Conservation (phyloP, 1,284 basidiomycete species). For the Marasmius oreades region DNA sequence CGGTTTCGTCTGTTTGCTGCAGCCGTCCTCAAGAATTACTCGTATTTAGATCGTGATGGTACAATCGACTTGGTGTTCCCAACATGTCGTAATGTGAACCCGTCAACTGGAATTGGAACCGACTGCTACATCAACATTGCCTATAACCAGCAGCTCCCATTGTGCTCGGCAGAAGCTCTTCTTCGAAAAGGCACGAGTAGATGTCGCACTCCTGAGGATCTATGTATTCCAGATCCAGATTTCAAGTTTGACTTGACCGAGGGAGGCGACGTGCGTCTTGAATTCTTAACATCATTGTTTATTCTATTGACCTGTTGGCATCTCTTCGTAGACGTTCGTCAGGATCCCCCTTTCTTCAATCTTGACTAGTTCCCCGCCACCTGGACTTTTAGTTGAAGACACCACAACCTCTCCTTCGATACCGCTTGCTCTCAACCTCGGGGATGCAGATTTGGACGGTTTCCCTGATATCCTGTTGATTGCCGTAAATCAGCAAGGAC, state of each 20-base stretch:
- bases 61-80: slow-evolving; percentile 95
- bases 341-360: slow-evolving; percentile 66
- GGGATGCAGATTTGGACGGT: slow-evolving; percentile 93
- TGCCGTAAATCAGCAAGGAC: slow-evolving; percentile 36
- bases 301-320: slow-evolving; percentile 6
- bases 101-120: slow-evolving; percentile 63
- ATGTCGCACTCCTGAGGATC: slow-evolving; percentile 76
- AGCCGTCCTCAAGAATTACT: slow-evolving; percentile 3
- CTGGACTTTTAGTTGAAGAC: slow-evolving; percentile 67
- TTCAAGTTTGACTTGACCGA: slow-evolving; percentile 77
- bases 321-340: slow-evolving; percentile 51
- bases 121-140: slow-evolving; percentile 88
- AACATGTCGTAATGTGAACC: slow-evolving; percentile 72
- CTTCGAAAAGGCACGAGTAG: slow-evolving; percentile 48
- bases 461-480: slow-evolving; percentile 89
- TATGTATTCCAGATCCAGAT: slow-evolving; percentile 79
- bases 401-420: slow-evolving; percentile 58
- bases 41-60: slow-evolving; percentile 84
- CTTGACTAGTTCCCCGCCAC: slow-evolving; percentile 39
- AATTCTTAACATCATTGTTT: neutral
- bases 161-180: slow-evolving; percentile 63
- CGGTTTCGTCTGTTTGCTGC: slow-evolving; percentile 22
- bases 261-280: slow-evolving; percentile 52
- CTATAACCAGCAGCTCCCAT: slow-evolving; percentile 88
- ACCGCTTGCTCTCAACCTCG: slow-evolving; percentile 79